phyloP scores from a whole-genome alignment of 2,329 filamentous ascomycete genomes.

The Thelonectria blattea region DNA sequence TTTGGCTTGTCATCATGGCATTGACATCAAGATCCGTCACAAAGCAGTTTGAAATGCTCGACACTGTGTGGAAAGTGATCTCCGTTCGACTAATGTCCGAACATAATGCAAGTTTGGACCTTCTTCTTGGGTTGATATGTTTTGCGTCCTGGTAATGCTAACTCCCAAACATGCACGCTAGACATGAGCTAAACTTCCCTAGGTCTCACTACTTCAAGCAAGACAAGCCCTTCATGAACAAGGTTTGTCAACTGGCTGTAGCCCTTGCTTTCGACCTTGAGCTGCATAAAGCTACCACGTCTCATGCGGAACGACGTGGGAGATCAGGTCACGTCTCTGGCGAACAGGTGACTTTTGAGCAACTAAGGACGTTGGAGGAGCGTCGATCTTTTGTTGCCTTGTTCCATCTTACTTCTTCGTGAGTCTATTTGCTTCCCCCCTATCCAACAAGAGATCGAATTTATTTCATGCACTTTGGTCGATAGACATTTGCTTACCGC shows the following conservation, averaged over 20 bases:
- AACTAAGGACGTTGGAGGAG: constrained; percentile 19
- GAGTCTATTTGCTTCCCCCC: constrained; percentile 3
- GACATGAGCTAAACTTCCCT: constrained; percentile 20
- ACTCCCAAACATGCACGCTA: not conserved
- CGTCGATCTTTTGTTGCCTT: constrained; percentile 23
- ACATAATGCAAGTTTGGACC: constrained; percentile 37
- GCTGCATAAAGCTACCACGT: constrained; percentile 32
- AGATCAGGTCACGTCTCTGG: not conserved
- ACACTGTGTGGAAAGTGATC: constrained; percentile 35
- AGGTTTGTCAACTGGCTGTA: constrained; percentile 45
- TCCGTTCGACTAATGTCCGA: constrained; percentile 33
- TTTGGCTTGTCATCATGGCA: constrained; percentile 48
- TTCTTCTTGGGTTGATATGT: constrained; percentile 38
- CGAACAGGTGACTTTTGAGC: not conserved
- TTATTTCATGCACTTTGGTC: not conserved
- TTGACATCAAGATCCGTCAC: constrained; percentile 31
- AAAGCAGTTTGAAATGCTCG: constrained; percentile 35
- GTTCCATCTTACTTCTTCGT: constrained; percentile 39
- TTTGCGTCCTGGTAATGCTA: constrained; percentile 38
- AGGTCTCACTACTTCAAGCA: constrained; percentile 33
- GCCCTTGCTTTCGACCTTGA: constrained; percentile 48
- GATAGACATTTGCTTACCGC: not conserved
- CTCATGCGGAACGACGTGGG: not conserved
- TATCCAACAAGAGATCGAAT: not conserved
- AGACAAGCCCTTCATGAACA: constrained; percentile 46